Percentiles rank a stretch among this genome's conserved stretches.
These are phyloP conservation scores for Aspergillus awamori DNA, from an alignment of 2,329 filamentous ascomycete genomes.

Conservation along the genomic window DNA sequence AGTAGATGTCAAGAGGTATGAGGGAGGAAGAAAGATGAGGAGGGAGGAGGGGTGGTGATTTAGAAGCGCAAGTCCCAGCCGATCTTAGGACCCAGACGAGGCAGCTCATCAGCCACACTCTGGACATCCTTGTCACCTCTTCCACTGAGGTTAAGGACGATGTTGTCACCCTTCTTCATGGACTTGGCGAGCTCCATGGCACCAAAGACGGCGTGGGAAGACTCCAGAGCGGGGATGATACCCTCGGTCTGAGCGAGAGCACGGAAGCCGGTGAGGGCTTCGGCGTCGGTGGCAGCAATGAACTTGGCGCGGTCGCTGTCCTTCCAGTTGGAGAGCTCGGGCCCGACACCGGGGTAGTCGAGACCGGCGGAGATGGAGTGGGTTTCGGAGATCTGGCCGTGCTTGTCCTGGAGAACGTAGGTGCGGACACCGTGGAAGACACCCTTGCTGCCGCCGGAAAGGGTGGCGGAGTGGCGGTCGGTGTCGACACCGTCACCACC, in stretches of 20 bases:
- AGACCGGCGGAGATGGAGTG: slow-evolving; percentile 96
- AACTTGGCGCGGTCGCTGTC: slow-evolving; percentile 84
- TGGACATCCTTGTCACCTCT: slow-evolving; percentile 98
- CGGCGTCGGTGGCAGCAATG: slow-evolving; percentile 84
- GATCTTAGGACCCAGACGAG: slow-evolving; percentile 84
- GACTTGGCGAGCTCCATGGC: slow-evolving; percentile 89
- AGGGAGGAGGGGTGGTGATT: slow-evolving; percentile 4
- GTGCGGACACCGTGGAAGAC: slow-evolving; percentile 95
- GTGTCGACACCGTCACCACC: slow-evolving; percentile 93
- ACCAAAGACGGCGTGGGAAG: slow-evolving; percentile 87
- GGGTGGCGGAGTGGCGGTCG: slow-evolving; percentile 79
- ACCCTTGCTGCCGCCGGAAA: slow-evolving; percentile 83
- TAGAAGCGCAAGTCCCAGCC: slow-evolving; percentile 67
- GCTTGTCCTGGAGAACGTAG: slow-evolving; percentile 88
- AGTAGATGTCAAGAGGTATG: too few species aligned
- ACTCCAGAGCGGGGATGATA: slow-evolving; percentile 95
- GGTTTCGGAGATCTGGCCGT: slow-evolving; percentile 92
- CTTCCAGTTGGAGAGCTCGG: slow-evolving; percentile 91
- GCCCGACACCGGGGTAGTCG: slow-evolving; percentile 95
- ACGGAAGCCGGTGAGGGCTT: slow-evolving; percentile 86
- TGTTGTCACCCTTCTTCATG: slow-evolving; percentile 82
- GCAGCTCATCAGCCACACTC: slow-evolving; percentile 93
- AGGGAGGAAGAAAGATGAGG: too few species aligned
- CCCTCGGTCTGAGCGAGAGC: slow-evolving; percentile 86
- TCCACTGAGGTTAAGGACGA: slow-evolving; percentile 92